Conservation (phyloP, 306 rosid species). For the Arachis hypogaea region DNA sequence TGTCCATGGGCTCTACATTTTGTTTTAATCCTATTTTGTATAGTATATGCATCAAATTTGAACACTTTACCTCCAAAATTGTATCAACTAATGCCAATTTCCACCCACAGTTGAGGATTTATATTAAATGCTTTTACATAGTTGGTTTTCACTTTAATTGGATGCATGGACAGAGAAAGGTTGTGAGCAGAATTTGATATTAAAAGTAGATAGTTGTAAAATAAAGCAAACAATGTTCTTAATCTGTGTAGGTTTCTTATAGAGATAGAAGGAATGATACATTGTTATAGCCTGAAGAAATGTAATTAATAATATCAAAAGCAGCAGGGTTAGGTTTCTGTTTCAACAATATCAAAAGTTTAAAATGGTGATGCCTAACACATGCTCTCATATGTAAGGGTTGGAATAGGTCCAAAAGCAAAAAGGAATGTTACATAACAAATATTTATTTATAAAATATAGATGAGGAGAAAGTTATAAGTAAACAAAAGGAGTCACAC, state of each 20-base stretch:
- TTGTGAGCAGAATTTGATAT: neutral
- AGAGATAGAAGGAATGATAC: neutral
- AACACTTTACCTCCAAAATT: slow-evolving; percentile 20
- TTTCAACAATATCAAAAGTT: neutral
- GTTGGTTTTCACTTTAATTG: neutral
- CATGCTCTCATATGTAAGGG: too few relatives aligned
- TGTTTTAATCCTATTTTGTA: neutral
- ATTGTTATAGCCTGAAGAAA: neutral
- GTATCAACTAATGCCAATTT: slow-evolving; percentile 15
- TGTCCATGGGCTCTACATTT: slow-evolving; percentile 18
- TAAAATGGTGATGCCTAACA: too few relatives aligned
- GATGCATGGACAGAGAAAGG: neutral
- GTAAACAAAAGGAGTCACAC: too few relatives aligned
- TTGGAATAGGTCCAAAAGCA: too few relatives aligned
- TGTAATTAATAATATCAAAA: neutral
- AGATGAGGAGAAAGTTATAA: too few relatives aligned
- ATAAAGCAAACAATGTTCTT: neutral
- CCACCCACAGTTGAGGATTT: neutral
- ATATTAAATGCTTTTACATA: slow-evolving; percentile 5
- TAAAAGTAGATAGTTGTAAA: neutral
- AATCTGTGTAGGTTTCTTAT: neutral
- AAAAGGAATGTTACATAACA: too few relatives aligned
- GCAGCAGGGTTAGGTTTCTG: neutral
- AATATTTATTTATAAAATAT: too few relatives aligned
- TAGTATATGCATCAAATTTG: slow-evolving; percentile 8